Conservation (phyloP, 805 yeast species). For the Ogataea henricii region DNA sequence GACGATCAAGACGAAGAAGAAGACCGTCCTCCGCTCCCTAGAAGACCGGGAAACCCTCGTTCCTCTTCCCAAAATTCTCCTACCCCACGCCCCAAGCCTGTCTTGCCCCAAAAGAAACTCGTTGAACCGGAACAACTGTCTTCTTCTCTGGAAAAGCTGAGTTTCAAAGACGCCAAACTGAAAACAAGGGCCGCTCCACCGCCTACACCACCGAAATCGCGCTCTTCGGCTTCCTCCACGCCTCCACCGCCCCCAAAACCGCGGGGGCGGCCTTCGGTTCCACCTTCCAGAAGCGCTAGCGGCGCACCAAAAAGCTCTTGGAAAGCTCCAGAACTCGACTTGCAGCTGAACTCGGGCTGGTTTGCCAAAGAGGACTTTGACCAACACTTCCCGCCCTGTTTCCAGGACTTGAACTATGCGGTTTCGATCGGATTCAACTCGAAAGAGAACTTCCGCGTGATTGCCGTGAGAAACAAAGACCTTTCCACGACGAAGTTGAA, state of each 20-base stretch:
- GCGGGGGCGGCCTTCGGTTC: slow-evolving; percentile 15
- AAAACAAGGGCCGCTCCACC: slow-evolving; percentile 8
- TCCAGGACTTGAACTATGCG: slow-evolving; percentile 40
- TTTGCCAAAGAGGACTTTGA: slow-evolving; percentile 37
- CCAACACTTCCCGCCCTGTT: slow-evolving; percentile 38
- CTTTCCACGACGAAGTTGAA: slow-evolving; percentile 39
- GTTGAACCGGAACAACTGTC: slow-evolving; percentile 5
- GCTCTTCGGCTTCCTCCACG: slow-evolving; percentile 22
- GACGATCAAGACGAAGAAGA: slow-evolving; percentile 12
- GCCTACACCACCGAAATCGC: slow-evolving; percentile 37
- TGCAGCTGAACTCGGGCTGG: slow-evolving; percentile 50
- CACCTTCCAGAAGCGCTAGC: slow-evolving; percentile 14
- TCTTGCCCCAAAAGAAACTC: neutral
- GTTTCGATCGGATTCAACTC: slow-evolving; percentile 33
- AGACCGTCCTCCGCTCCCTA: slow-evolving; percentile 31
- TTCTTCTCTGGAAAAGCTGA: slow-evolving; percentile 11
- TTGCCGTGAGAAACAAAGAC: slow-evolving; percentile 45
- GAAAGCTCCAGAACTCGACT: slow-evolving; percentile 41
- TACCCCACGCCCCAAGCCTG: too few species aligned
- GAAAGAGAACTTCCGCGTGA: slow-evolving; percentile 32
- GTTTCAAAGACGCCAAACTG: slow-evolving; percentile 15
- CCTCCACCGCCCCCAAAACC: slow-evolving; percentile 19
- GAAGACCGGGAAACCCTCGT: slow-evolving; percentile 24
- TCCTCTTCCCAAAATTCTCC: too few species aligned
- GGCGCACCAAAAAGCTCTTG: slow-evolving; percentile 24